phyloP scores from a whole-genome alignment of 2,329 filamentous ascomycete species.

The Cordyceps fumosorosea region DNA sequence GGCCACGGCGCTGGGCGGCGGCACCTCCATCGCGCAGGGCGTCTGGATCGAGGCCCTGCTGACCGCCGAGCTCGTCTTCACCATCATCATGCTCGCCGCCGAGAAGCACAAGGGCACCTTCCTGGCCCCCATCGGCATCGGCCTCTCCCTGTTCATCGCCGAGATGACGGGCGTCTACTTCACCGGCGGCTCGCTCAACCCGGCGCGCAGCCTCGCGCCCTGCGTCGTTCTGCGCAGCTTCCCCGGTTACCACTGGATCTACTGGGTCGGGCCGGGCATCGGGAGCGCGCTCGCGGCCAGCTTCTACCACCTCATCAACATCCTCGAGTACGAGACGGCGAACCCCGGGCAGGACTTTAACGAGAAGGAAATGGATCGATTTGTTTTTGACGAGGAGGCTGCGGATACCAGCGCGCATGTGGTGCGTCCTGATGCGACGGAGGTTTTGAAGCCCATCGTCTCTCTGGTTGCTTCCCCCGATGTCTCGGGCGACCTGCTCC shows the following conservation, averaged over 20 bases:
- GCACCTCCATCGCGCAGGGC: conserved; percentile 36
- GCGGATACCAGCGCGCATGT: conserved; percentile 9
- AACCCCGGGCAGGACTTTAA: conserved; percentile 17
- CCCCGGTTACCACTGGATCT: conserved; percentile 41
- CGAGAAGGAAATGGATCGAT: conserved; percentile 14
- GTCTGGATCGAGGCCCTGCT: conserved; percentile 44
- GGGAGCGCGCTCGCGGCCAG: conserved; percentile 9
- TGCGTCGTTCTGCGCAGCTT: conserved; percentile 37
- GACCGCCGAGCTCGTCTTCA: conserved; percentile 41
- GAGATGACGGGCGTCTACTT: conserved; percentile 41
- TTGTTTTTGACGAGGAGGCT: conserved; percentile 14
- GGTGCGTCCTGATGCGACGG: conserved; percentile 9
- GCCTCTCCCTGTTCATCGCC: conserved; percentile 38
- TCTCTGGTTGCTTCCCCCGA: background rate
- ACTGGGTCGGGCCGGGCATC: conserved; percentile 25
- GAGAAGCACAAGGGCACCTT: conserved; percentile 43
- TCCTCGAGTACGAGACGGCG: conserved; percentile 15
- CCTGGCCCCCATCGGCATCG: conserved; percentile 42
- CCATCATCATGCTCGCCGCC: conserved; percentile 45
- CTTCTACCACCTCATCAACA: conserved; percentile 16
- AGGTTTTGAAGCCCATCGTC: conserved; percentile 7
- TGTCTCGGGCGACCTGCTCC: background rate
- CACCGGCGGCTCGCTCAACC: conserved; percentile 42
- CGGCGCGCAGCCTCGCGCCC: conserved; percentile 40
- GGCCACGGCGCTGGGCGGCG: conserved; percentile 33